A percentile compares a stretch with the other conserved stretches of the same genome.
phyloP scores from a whole-genome alignment of 164 flowering plant genomes.

The Paratinospora sagittata region DNA sequence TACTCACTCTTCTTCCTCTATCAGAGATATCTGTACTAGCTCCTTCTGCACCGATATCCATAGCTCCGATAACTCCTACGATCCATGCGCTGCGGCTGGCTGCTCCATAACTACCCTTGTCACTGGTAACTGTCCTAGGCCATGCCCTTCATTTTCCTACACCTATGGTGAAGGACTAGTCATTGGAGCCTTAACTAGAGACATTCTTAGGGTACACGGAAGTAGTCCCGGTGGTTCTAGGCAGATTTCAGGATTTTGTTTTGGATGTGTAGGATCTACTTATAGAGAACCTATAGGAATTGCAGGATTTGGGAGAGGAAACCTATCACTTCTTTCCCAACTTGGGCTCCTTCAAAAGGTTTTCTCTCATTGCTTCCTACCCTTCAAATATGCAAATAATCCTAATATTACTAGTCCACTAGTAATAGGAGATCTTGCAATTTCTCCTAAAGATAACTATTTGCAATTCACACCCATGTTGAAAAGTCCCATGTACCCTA shows the following conservation, averaged over 20 bases:
- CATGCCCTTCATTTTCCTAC: slow-evolving; percentile 73
- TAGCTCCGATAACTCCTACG: slow-evolving; percentile 53
- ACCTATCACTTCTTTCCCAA: slow-evolving; percentile 64
- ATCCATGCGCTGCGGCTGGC: slow-evolving; percentile 52
- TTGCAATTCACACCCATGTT: slow-evolving; percentile 63
- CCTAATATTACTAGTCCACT: slow-evolving; percentile 62
- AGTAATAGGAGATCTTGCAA: slow-evolving; percentile 55
- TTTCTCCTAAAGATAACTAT: slow-evolving; percentile 35
- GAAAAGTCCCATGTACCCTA: slow-evolving; percentile 47
- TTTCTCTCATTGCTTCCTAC: slow-evolving; percentile 69
- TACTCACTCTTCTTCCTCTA: slow-evolving; percentile 42
- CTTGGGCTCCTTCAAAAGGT: slow-evolving; percentile 66
- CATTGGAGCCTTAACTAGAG: slow-evolving; percentile 47
- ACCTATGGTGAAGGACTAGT: slow-evolving; percentile 60
- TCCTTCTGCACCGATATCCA: slow-evolving; percentile 50
- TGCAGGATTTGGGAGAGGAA: slow-evolving; percentile 67
- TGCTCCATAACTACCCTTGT: slow-evolving; percentile 51
- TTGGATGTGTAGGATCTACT: slow-evolving; percentile 67
- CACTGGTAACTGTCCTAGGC: slow-evolving; percentile 44
- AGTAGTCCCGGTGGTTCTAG: slow-evolving; percentile 19
- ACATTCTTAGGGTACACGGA: slow-evolving; percentile 43
- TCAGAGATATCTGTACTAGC: slow-evolving; percentile 47
- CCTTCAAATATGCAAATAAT: slow-evolving; percentile 62
- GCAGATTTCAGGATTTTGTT: slow-evolving; percentile 41
- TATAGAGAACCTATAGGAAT: slow-evolving; percentile 70